Conservation (phyloP, 140 eudicot species). For the Ambrosia hybrid region DNA sequence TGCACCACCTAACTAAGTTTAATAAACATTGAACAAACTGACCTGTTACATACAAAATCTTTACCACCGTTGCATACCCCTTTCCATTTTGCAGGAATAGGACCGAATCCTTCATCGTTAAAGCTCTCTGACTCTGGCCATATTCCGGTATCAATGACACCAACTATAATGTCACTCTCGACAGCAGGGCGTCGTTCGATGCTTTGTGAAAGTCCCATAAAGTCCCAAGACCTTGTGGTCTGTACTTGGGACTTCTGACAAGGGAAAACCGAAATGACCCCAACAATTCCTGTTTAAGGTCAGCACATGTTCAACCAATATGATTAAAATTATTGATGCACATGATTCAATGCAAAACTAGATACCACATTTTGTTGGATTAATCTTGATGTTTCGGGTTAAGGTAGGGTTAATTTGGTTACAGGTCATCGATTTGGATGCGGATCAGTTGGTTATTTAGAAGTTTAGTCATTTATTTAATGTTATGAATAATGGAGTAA, state of each 20-base stretch:
- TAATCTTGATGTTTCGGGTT: too few species aligned
- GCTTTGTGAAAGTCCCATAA: constrained; percentile 28
- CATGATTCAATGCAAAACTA: not conserved
- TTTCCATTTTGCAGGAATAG: constrained; percentile 35
- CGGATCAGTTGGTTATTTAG: too few species aligned
- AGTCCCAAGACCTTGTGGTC: constrained; percentile 43
- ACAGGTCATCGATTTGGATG: too few species aligned
- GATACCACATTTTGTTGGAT: too few species aligned
- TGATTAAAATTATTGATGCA: not conserved
- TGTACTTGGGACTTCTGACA: constrained; percentile 17
- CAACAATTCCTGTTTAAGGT: constrained; percentile 13
- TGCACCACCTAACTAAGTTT: not conserved
- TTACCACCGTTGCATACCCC: constrained; percentile 26
- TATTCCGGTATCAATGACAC: constrained; percentile 31
- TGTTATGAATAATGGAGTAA: too few species aligned
- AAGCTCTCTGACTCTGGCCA: constrained; percentile 45
- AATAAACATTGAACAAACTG: not conserved
- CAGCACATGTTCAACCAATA: not conserved
- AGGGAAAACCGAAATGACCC: constrained; percentile 24
- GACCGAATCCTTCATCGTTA: constrained; percentile 30
- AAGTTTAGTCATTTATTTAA: too few species aligned
- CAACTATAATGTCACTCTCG: constrained; percentile 36
- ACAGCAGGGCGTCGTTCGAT: not conserved
- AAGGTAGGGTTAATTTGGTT: too few species aligned
- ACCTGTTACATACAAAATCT: constrained; percentile 36